A percentile compares a stretch with the other conserved stretches of the same genome.
Evolutionary conservation across 2,329 filamentous ascomycete species (phyloP).

Genomic region (Epichloe festucae): DNA sequence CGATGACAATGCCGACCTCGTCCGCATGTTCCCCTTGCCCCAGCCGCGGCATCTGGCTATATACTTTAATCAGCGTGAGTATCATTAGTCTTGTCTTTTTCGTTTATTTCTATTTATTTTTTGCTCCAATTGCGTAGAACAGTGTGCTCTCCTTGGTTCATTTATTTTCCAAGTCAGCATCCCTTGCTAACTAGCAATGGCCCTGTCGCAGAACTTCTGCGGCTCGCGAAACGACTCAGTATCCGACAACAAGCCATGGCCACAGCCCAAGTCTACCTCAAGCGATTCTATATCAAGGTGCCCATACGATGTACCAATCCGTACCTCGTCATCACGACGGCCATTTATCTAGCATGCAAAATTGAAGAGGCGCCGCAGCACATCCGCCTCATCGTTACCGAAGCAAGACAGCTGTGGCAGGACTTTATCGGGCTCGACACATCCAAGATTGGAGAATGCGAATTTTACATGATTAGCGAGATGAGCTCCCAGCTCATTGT

Average conservation of each 20-base stretch:
- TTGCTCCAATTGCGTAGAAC: too few relatives aligned
- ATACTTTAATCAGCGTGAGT: constrained; percentile 78
- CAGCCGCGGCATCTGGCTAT: constrained; percentile 74
- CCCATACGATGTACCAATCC: constrained; percentile 89
- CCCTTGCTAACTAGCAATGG: neutral
- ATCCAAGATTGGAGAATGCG: constrained; percentile 80
- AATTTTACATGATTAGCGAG: constrained; percentile 84
- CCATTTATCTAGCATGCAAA: constrained; percentile 90
- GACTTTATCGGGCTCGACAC: constrained; percentile 66
- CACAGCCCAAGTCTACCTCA: constrained; percentile 88
- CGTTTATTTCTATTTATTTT: neutral
- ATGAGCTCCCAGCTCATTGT: constrained; percentile 83
- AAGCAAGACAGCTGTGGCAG: constrained; percentile 76
- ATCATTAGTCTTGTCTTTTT: neutral
- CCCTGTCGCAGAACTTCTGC: constrained; percentile 51
- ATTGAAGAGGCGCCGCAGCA: constrained; percentile 97
- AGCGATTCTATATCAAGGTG: constrained; percentile 82
- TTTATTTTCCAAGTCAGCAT: neutral
- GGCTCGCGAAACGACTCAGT: constrained; percentile 71
- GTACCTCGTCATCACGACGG: constrained; percentile 84
- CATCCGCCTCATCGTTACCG: constrained; percentile 77
- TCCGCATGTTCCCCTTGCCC: constrained; percentile 70
- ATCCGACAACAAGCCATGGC: constrained; percentile 86
- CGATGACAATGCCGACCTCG: constrained; percentile 59
- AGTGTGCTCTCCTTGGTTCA: too few relatives aligned